Evolutionary conservation across 2,329 filamentous ascomycete species (phyloP).

Genomic region (Didymella arachidicola): DNA sequence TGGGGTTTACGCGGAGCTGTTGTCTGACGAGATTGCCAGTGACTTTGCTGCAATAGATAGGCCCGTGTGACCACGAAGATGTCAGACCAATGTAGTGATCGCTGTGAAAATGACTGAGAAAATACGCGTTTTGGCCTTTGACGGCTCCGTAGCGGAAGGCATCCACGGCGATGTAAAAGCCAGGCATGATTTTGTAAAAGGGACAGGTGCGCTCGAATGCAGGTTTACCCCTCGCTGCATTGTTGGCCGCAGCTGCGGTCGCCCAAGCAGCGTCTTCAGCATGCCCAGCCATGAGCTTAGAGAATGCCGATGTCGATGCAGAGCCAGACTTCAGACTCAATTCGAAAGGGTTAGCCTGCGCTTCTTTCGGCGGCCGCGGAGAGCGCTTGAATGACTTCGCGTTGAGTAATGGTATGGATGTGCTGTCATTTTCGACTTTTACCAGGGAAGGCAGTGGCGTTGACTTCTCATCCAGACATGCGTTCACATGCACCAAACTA

Average conservation of each 20-base stretch:
- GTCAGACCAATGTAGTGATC: slow-evolving; percentile 96
- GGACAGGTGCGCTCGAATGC: slow-evolving; percentile 91
- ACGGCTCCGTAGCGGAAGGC: slow-evolving; percentile 96
- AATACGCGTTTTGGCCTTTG: slow-evolving; percentile 91
- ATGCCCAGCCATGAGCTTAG: slow-evolving; percentile 90
- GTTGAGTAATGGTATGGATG: slow-evolving; percentile 24
- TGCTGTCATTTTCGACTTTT: slow-evolving; percentile 16
- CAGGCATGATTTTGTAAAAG: slow-evolving; percentile 98
- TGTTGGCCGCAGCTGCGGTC: slow-evolving; percentile 80
- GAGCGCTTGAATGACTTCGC: slow-evolving; percentile 71
- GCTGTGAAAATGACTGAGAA: slow-evolving; percentile 96
- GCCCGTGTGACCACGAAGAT: slow-evolving; percentile 87
- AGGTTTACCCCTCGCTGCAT: slow-evolving; percentile 80
- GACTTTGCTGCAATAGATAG: slow-evolving; percentile 94
- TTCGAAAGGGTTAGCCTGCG: slow-evolving; percentile 80
- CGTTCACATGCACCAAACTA: slow-evolving; percentile 86
- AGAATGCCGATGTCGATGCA: slow-evolving; percentile 74
- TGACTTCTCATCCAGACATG: slow-evolving; percentile 85
- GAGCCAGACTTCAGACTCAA: slow-evolving; percentile 53
- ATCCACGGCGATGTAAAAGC: slow-evolving; percentile 91
- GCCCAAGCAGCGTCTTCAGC: slow-evolving; percentile 92
- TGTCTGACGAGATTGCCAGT: slow-evolving; percentile 88
- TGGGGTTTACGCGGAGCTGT: slow-evolving; percentile 83
- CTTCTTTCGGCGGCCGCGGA: slow-evolving; percentile 73
- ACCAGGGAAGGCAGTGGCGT: slow-evolving; percentile 60